Percentiles rank a stretch among this genome's conserved stretches.
Evolutionary conservation across 148 eudicot genomes (phyloP).

Genomic region (Nepenthes gracilis): DNA sequence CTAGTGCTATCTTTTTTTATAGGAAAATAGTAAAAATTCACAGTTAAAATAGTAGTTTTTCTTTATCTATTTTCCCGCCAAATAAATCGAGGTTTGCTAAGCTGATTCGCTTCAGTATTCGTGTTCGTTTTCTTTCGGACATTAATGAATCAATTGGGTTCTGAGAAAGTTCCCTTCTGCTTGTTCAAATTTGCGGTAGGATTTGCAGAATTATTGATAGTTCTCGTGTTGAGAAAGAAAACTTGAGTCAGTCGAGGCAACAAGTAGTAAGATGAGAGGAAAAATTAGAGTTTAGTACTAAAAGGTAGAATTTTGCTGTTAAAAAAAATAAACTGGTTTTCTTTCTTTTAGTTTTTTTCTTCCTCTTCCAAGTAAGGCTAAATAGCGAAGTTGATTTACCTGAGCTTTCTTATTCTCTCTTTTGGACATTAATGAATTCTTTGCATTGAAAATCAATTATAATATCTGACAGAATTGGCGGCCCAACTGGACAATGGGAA

Average conservation of each 20-base stretch:
- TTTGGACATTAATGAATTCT: background rate
- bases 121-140: no score
- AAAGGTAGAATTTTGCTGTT: background rate
- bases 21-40: background rate
- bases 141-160: no score
- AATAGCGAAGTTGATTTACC: no score
- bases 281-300: background rate
- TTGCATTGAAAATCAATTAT: background rate
- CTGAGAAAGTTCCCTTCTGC: no score
- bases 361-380: no score
- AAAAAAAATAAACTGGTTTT: background rate
- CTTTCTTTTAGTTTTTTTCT: no score
- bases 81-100: no score
- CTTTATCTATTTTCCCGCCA: background rate
- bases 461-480: constrained; percentile 36
- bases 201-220: no score
- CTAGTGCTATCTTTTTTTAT: no score
- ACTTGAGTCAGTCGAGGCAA: background rate
- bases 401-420: background rate
- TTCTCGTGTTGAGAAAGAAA: no score
- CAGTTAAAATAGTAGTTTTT: background rate
- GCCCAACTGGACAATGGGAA: constrained; percentile 73
- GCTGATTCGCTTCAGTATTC: no score
- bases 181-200: no score
- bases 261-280: background rate